phyloP scores from a whole-genome alignment of 208 protist species.

The Giardia muris region DNA sequence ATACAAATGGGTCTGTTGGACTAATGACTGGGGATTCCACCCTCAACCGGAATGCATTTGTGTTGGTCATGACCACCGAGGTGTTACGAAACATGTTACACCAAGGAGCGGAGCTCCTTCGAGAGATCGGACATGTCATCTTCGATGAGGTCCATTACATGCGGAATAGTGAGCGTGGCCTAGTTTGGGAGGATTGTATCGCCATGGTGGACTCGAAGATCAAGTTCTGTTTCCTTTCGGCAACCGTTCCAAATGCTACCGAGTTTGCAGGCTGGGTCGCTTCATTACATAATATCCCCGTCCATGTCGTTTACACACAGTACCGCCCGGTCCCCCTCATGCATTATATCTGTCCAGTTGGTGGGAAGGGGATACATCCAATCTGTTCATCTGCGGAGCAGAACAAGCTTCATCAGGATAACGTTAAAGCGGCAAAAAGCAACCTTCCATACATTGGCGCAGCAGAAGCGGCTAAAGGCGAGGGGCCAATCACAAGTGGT shows the following conservation, averaged over 20 bases:
- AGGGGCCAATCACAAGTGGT: background rate
- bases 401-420: background rate
- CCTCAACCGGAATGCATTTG: constrained; percentile 80
- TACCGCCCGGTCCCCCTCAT: constrained; percentile 94
- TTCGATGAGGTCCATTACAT: constrained; percentile 99
- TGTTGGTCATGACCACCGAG: constrained; percentile 90
- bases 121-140: constrained; percentile 94
- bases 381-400: background rate
- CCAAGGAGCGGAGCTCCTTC: constrained; percentile 74
- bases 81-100: constrained; percentile 90
- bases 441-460: background rate
- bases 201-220: constrained; percentile 78
- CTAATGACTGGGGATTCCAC: constrained; percentile 99
- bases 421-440: background rate
- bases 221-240: constrained; percentile 96
- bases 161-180: constrained; percentile 70
- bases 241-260: constrained; percentile 97
- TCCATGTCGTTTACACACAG: constrained; percentile 96
- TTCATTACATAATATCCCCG: constrained; percentile 61
- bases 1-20: constrained; percentile 71
- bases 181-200: constrained; percentile 99
- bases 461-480: background rate
- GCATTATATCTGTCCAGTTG: constrained; percentile 56
- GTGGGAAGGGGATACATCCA: background rate
- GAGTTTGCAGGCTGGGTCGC: constrained; percentile 98